Conservation (phyloP, 805 yeast genomes). For the Danielia reshetovae region DNA sequence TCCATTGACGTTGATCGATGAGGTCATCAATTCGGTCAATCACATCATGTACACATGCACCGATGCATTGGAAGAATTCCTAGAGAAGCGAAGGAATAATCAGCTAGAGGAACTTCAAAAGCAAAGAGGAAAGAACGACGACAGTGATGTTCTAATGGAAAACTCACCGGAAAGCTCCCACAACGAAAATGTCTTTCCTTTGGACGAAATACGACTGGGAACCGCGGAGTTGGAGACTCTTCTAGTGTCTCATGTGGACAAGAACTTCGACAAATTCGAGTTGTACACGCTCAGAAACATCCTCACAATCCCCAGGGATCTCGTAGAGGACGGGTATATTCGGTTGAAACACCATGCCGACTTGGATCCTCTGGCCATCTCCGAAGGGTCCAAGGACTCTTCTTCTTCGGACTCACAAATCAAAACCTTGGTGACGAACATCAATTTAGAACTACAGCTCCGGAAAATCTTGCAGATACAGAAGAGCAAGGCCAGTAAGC, state of each 20-base stretch:
- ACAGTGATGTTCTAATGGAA: not conserved
- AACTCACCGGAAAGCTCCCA: not conserved
- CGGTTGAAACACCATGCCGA: constrained; percentile 65
- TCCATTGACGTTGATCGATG: constrained; percentile 79
- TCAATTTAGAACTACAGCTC: constrained; percentile 42
- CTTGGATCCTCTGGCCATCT: constrained; percentile 23
- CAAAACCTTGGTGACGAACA: constrained; percentile 29
- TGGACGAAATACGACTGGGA: constrained; percentile 67
- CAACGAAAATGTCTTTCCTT: constrained; percentile 7
- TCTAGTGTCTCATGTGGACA: constrained; percentile 70
- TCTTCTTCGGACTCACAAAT: constrained; percentile 15
- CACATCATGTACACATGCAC: constrained; percentile 80
- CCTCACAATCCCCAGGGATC: constrained; percentile 61
- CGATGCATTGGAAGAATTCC: constrained; percentile 66
- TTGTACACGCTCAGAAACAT: constrained; percentile 76
- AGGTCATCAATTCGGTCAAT: constrained; percentile 82
- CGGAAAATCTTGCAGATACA: constrained; percentile 39
- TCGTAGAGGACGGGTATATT: constrained; percentile 63
- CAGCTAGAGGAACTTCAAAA: constrained; percentile 15
- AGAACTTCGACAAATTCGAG: constrained; percentile 82
- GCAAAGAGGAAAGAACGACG: constrained; percentile 13
- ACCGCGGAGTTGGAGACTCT: constrained; percentile 76
- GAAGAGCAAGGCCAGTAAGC: constrained; percentile 32
- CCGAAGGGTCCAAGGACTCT: not conserved
- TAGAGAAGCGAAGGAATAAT: constrained; percentile 27